Percentiles rank a stretch among this genome's conserved stretches.
Evolutionary conservation across 768 basidiomycete genomes (phyloP).

Genomic region (Lentinula raphanica): DNA sequence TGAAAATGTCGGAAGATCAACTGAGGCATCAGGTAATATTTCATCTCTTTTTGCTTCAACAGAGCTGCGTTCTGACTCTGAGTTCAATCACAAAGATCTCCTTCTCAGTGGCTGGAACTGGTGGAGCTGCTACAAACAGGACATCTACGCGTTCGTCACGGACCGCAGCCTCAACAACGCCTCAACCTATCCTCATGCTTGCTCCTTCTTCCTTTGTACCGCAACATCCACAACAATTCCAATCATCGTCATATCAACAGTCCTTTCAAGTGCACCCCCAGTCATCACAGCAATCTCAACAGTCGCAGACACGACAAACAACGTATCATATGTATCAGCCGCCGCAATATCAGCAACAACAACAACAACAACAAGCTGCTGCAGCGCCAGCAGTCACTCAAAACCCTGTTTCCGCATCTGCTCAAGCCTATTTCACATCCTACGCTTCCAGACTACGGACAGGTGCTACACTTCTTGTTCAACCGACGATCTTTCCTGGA

Average conservation of each 20-base stretch:
- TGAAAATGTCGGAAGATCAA: neutral
- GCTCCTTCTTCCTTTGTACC: neutral
- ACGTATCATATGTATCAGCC: no score
- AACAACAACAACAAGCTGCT: neutral
- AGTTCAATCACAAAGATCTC: no score
- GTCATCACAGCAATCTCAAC: neutral
- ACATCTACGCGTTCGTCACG: neutral
- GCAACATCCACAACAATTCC: neutral
- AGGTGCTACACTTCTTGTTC: constrained; percentile 84
- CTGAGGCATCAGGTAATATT: neutral
- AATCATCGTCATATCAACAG: no score
- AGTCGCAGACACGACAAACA: neutral
- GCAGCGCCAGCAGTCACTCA: neutral
- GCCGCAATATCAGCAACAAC: no score
- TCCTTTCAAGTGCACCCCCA: no score
- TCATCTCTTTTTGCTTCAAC: neutral
- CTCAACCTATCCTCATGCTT: neutral
- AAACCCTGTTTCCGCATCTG: constrained; percentile 45
- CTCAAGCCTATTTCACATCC: constrained; percentile 74
- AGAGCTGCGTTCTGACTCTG: no score
- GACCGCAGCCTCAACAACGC: neutral
- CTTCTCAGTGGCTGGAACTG: neutral
- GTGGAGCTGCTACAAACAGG: neutral
- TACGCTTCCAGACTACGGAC: constrained; percentile 90
- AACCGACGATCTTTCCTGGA: constrained; percentile 56